Conservation (phyloP, 176 grass and related monocot genomes). For the Avena eriantha region DNA sequence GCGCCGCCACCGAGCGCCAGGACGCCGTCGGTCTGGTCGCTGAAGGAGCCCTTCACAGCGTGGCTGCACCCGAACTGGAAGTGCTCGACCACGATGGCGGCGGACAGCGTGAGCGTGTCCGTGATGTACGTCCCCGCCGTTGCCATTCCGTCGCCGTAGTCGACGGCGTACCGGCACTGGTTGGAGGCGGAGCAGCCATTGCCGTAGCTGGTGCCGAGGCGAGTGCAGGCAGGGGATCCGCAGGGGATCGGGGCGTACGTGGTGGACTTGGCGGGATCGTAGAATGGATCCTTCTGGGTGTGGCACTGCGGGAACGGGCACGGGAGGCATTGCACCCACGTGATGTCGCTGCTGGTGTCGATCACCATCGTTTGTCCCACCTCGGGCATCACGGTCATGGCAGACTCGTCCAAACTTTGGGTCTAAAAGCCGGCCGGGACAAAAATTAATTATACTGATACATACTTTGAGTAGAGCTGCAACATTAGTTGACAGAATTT, state of each 20-base stretch:
- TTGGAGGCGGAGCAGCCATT: background rate
- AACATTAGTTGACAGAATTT: no score
- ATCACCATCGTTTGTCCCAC: conserved; percentile 32
- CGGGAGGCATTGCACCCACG: conserved; percentile 54
- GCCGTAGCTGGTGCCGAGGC: background rate
- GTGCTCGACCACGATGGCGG: background rate
- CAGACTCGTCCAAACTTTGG: no score
- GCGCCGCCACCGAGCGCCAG: background rate
- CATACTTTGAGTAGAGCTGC: no score
- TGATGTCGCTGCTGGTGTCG: conserved; percentile 60
- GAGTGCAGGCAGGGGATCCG: background rate
- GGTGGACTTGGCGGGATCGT: background rate
- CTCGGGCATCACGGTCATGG: background rate
- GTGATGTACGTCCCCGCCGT: background rate
- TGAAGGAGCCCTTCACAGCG: background rate
- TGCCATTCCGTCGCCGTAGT: background rate
- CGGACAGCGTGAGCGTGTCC: background rate
- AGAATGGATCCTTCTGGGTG: background rate
- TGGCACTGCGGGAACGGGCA: background rate
- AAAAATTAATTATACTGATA: no score
- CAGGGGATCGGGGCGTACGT: background rate
- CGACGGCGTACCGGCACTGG: background rate
- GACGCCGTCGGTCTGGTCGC: background rate
- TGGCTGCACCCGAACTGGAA: conserved; percentile 8
- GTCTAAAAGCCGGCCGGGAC: no score